phyloP scores from a whole-genome alignment of 2,329 filamentous ascomycete genomes.

The Claviceps fusiformis region DNA sequence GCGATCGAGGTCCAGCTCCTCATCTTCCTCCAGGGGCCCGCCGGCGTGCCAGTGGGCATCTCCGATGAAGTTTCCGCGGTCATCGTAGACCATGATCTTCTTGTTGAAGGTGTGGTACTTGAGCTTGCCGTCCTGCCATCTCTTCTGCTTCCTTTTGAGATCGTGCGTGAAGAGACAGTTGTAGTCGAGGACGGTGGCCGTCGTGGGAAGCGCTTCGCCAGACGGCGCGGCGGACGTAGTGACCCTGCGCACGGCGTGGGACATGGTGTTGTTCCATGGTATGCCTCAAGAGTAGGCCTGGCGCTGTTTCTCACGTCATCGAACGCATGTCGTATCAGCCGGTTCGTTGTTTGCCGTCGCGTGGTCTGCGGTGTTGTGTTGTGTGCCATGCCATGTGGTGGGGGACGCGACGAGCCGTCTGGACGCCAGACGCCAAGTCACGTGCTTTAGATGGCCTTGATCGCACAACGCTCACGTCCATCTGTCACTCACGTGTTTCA shows the following conservation, averaged over 20 bases:
- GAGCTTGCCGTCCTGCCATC: constrained; percentile 85
- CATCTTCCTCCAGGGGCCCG: constrained; percentile 60
- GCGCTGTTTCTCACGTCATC: not conserved
- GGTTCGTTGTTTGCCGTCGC: not conserved
- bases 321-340: not conserved
- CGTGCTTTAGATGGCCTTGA: no score
- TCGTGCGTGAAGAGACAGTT: constrained; percentile 81
- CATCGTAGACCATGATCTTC: constrained; percentile 81
- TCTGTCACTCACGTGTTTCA: no score
- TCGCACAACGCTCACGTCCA: no score
- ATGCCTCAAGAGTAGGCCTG: not conserved
- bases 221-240: not conserved
- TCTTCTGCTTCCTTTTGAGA: constrained; percentile 71
- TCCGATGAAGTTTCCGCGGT: constrained; percentile 65
- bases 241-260: constrained; percentile 8
- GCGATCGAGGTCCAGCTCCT: constrained; percentile 67
- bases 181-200: constrained; percentile 67
- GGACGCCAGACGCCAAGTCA: constrained; percentile 11
- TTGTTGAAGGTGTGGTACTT: constrained; percentile 87
- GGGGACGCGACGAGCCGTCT: not conserved
- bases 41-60: constrained; percentile 69
- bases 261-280: constrained; percentile 9
- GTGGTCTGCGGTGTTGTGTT: not conserved
- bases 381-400: not conserved
- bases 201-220: constrained; percentile 17